Evolutionary conservation across 2,329 filamentous ascomycete genomes (phyloP).

Genomic region (Cordyceps pruinosa): DNA sequence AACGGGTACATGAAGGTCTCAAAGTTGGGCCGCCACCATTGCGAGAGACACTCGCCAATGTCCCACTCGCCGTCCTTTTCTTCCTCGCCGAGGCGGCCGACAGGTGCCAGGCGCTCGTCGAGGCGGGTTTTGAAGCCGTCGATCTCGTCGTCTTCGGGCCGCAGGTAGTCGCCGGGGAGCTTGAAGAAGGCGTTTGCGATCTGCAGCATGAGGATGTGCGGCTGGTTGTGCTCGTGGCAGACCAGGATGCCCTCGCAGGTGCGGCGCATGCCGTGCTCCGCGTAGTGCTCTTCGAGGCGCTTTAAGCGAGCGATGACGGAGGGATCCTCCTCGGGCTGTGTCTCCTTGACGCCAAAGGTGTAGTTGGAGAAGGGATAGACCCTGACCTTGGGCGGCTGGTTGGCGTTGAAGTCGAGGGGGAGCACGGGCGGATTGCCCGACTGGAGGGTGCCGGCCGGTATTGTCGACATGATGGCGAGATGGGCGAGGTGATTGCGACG

Average conservation of each 20-base stretch:
- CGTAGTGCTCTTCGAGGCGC: constrained; percentile 92
- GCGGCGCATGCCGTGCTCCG: constrained; percentile 86
- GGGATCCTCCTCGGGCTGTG: constrained; percentile 94
- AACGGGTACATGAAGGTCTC: constrained; percentile 99
- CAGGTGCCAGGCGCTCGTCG: constrained; percentile 87
- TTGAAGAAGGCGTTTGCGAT: constrained; percentile 99
- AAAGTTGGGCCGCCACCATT: constrained; percentile 99
- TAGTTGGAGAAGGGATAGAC: constrained; percentile 97
- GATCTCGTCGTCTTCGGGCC: constrained; percentile 82
- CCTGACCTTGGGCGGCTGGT: constrained; percentile 83
- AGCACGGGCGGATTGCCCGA: constrained; percentile 72
- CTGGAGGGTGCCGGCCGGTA: constrained; percentile 68
- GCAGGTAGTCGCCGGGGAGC: constrained; percentile 90
- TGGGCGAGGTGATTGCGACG: not conserved
- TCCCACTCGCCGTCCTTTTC: constrained; percentile 86
- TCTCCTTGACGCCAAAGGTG: constrained; percentile 97
- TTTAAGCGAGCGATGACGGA: constrained; percentile 89
- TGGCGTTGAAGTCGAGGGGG: constrained; percentile 77
- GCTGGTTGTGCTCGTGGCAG: constrained; percentile 98
- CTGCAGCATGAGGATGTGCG: constrained; percentile 97
- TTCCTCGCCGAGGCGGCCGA: constrained; percentile 78
- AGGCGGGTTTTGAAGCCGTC: constrained; percentile 90
- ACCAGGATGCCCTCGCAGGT: constrained; percentile 96
- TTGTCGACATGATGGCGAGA: constrained; percentile 64
- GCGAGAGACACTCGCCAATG: constrained; percentile 87